Evolutionary conservation across 495 filamentous ascomycete genomes (phyloP), one percentile per base, ranked within the genome.

Genomic region (Immersiella caudata): DNA sequence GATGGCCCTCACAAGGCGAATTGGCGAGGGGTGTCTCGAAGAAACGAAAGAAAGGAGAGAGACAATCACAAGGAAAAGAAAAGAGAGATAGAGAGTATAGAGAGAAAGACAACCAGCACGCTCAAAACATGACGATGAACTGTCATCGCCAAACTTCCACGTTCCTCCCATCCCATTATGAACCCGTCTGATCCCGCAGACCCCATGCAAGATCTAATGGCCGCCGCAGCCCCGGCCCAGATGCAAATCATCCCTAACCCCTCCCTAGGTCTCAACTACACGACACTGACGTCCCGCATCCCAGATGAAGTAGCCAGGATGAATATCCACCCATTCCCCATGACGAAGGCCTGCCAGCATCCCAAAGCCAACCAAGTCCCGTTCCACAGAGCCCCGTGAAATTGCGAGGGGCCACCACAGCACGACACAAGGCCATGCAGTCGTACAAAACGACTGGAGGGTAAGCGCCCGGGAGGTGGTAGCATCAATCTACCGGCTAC

Each of bases 141-240:
- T 21, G 49, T 21, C 20, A 49, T 33, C 29, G n/a, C n/a, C n/a
- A n/a, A n/a, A n/a, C n/a, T n/a, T n/a, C n/a, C n/a, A 26, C 46
- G 56, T 29, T 18, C 21, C 26, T 11, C 18, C 6, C 56, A 20
- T 11, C 26, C 56, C 61, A 63, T 63, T 63, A 27, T 63, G 61
- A 51, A 63, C 49, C 25, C 29, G 63, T 65, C 52, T 65, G 63
- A 65, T 58, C 16, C 63, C 52, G 56, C 29, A 57, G 29, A 21
- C 63, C 21, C 16, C 16, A 25, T 21, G 63, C 63, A 65, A 65
- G 63, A 65, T 57, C 40, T 20, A 35, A 57, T 65, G 63, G 63
- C 33, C 63, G 52, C 63, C 51, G 52, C 8, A 33, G 21, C 18
- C 20, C 62, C 20, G 63, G 14, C 62, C 62, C 40, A 52, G 22